Evolutionary conservation across 176 grass and related monocot genomes (phyloP).

Genomic region (Pontederia paniculata): DNA sequence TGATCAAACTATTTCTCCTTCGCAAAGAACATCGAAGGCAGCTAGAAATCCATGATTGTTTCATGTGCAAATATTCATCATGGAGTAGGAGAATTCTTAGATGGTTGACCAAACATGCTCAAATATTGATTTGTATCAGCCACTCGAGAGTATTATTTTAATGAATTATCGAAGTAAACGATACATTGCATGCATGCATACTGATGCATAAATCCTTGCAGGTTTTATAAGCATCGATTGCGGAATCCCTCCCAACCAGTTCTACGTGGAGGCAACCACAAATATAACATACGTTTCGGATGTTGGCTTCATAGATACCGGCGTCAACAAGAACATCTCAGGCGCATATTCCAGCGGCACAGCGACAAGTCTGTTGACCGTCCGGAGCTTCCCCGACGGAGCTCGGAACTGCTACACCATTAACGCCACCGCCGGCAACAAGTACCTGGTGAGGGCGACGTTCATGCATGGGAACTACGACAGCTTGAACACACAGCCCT

Average conservation of each 20-base stretch:
- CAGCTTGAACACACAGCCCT: not conserved
- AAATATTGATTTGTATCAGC: too few species aligned
- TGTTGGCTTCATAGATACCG: conserved; percentile 16
- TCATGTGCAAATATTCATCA: too few species aligned
- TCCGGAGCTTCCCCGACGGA: conserved; percentile 29
- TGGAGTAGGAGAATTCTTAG: too few species aligned
- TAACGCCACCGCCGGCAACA: conserved; percentile 10
- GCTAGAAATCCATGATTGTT: too few species aligned
- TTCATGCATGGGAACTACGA: conserved; percentile 52
- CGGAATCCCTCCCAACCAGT: not conserved
- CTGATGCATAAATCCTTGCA: not conserved
- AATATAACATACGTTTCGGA: conserved; percentile 23
- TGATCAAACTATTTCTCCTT: too few species aligned
- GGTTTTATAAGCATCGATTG: conserved; percentile 19
- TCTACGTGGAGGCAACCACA: conserved; percentile 9
- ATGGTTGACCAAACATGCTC: too few species aligned
- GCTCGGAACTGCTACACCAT: conserved; percentile 42
- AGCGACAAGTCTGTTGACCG: conserved; percentile 6
- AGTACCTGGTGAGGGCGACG: conserved; percentile 20
- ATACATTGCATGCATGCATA: not conserved
- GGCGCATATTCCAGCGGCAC: conserved; percentile 3
- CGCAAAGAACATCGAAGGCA: too few species aligned
- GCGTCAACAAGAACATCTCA: conserved; percentile 17
- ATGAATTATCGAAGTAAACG: not conserved
- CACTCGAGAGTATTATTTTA: not conserved